Conservation (phyloP, 352 stramenopile species). For the Phytophthora pistaciae region DNA sequence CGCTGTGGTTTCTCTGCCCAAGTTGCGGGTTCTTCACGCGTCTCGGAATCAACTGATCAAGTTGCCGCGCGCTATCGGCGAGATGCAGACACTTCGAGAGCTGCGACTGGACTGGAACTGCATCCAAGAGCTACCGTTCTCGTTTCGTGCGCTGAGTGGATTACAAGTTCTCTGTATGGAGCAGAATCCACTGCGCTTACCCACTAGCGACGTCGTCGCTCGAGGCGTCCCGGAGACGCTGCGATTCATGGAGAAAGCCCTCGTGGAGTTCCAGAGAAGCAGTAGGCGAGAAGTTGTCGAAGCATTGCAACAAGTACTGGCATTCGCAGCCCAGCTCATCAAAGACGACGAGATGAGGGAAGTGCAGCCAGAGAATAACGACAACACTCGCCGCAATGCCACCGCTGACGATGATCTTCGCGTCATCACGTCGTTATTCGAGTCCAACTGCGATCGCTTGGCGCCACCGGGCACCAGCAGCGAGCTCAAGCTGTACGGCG, state of each 20-base stretch:
- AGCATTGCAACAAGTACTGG: slow-evolving; percentile 50
- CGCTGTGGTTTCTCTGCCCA: slow-evolving; percentile 37
- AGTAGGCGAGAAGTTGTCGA: slow-evolving; percentile 57
- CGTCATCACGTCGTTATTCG: slow-evolving; percentile 52
- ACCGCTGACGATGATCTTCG: slow-evolving; percentile 27
- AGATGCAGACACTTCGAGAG: slow-evolving; percentile 54
- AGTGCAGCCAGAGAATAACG: background rate
- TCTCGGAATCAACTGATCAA: slow-evolving; percentile 55
- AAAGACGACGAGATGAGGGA: background rate
- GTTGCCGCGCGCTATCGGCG: slow-evolving; percentile 60
- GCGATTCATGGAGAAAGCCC: slow-evolving; percentile 60
- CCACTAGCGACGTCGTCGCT: slow-evolving; percentile 57
- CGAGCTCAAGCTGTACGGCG: slow-evolving; percentile 61
- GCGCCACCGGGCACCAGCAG: slow-evolving; percentile 31
- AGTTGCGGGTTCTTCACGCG: slow-evolving; percentile 50
- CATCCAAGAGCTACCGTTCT: slow-evolving; percentile 72
- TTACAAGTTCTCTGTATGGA: slow-evolving; percentile 63
- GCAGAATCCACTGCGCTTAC: slow-evolving; percentile 63
- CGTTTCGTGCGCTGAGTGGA: slow-evolving; percentile 45
- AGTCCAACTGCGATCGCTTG: slow-evolving; percentile 53
- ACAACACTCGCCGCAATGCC: background rate
- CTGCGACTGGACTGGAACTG: slow-evolving; percentile 72
- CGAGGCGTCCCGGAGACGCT: slow-evolving; percentile 58
- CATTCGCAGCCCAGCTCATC: slow-evolving; percentile 40
- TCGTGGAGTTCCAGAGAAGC: slow-evolving; percentile 58